A percentile compares a stretch with the other conserved stretches of the same genome.
Evolutionary conservation across 345 rosid genomes (phyloP).

Genomic region (Hibiscus mutabilis): DNA sequence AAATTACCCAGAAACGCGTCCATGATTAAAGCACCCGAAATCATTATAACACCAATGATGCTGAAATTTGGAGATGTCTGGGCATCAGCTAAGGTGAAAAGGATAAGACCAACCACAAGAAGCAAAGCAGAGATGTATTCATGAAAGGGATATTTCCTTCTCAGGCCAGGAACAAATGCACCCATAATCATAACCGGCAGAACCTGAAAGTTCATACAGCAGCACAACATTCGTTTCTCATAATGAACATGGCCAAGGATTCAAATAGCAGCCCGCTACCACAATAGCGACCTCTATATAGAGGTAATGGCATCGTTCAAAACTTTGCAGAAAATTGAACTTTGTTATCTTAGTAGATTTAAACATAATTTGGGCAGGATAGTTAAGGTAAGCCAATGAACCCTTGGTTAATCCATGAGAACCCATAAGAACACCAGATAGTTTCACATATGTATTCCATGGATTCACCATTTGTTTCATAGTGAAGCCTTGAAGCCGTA

Average conservation of each 20-base stretch:
- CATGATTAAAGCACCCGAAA: conserved; percentile 76
- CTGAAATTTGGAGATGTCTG: conserved; percentile 89
- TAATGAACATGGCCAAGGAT: background rate
- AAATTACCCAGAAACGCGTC: conserved; percentile 84
- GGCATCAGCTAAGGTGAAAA: conserved; percentile 94
- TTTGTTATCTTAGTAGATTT: conserved; percentile 83
- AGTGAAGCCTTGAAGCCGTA: conserved; percentile 89
- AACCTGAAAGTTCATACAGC: conserved; percentile 36
- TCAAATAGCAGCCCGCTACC: too few relatives aligned
- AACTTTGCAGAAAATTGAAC: too few relatives aligned
- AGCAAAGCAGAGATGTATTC: conserved; percentile 82
- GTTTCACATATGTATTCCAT: conserved; percentile 86
- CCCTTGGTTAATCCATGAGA: conserved; percentile 96
- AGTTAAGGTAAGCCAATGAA: conserved; percentile 90
- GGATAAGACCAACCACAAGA: conserved; percentile 74
- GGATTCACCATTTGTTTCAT: conserved; percentile 90
- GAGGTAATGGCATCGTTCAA: too few relatives aligned
- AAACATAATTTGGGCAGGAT: conserved; percentile 98
- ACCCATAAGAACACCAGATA: conserved; percentile 95
- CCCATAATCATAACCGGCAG: conserved; percentile 98
- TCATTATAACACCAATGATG: conserved; percentile 74
- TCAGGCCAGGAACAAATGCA: conserved; percentile 85
- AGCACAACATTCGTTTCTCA: background rate
- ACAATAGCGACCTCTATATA: too few relatives aligned
- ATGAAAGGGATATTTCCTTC: conserved; percentile 76